Evolutionary conservation across 139 green algal genomes (phyloP).

Genomic region (Haematococcus sp.): DNA sequence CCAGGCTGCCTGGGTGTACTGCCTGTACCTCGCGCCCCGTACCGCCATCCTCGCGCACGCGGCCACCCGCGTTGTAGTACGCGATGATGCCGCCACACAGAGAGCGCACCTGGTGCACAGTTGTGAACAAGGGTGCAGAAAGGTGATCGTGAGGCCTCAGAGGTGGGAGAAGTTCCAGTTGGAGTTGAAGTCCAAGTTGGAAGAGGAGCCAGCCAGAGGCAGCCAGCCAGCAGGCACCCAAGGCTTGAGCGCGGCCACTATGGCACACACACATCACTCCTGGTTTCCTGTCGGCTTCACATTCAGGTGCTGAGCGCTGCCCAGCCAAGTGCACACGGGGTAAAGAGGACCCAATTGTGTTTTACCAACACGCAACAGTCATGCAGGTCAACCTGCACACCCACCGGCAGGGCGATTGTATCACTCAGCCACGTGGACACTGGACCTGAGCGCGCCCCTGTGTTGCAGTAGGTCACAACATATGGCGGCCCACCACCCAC

Average conservation of each 20-base stretch:
- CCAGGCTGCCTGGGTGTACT: constrained; percentile 26
- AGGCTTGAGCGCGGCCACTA: neutral
- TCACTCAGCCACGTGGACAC: constrained; percentile 22
- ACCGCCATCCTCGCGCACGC: constrained; percentile 9
- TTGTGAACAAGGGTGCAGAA: neutral
- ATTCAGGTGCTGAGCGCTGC: neutral
- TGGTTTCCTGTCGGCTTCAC: too few relatives aligned
- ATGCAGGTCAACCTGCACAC: constrained; percentile 1
- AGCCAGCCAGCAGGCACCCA: neutral
- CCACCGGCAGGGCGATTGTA: constrained; percentile 11
- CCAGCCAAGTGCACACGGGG: neutral
- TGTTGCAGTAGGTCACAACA: constrained; percentile 29
- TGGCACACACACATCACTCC: neutral
- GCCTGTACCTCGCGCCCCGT: constrained; percentile 32
- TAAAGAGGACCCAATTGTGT: too few relatives aligned
- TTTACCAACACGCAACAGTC: too few relatives aligned
- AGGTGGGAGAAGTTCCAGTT: neutral
- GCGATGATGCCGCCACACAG: constrained; percentile 43
- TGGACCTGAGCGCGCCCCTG: constrained; percentile 20
- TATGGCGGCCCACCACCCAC: neutral
- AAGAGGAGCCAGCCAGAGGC: too few relatives aligned
- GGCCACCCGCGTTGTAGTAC: constrained; percentile 47
- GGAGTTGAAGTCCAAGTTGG: too few relatives aligned
- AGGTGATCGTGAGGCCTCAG: neutral
- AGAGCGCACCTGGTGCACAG: constrained; percentile 5